These are phyloP conservation scores for Podospora appendiculata DNA, from an alignment of 495 filamentous ascomycete species.

Conservation along the genomic window DNA sequence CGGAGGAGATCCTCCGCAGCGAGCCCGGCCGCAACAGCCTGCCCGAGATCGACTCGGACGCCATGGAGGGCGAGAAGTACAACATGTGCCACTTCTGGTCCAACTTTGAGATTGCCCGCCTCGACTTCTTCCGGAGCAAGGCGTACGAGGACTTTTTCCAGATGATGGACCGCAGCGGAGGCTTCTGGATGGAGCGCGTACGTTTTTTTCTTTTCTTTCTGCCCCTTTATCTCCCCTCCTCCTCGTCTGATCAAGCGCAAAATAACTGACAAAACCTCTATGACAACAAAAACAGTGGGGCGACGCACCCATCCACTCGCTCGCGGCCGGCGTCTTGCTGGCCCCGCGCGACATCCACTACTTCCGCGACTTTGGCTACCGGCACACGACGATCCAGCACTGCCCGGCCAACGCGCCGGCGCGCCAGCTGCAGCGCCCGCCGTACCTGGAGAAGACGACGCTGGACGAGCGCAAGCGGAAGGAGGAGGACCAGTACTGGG, in stretches of 20 bases:
- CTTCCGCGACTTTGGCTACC: slow-evolving; percentile 98
- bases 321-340: slow-evolving; percentile 85
- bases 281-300: slow-evolving; percentile 79
- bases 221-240: neutral
- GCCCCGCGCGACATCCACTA: slow-evolving; percentile 85
- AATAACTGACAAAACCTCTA: slow-evolving; percentile 9
- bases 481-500: slow-evolving; percentile 98
- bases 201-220: too few species aligned
- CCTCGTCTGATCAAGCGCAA: neutral
- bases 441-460: slow-evolving; percentile 80
- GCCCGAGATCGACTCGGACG: slow-evolving; percentile 79
- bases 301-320: slow-evolving; percentile 96
- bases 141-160: slow-evolving; percentile 97
- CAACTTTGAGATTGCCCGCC: slow-evolving; percentile 95
- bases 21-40: slow-evolving; percentile 66
- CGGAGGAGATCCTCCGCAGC: slow-evolving; percentile 73
- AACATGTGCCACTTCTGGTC: slow-evolving; percentile 99
- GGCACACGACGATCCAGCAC: slow-evolving; percentile 98
- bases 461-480: slow-evolving; percentile 76
- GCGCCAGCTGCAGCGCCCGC: slow-evolving; percentile 73
- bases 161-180: slow-evolving; percentile 97
- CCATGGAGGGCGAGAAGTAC: slow-evolving; percentile 96
- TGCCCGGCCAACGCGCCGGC: slow-evolving; percentile 94
- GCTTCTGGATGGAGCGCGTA: slow-evolving; percentile 98
- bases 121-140: slow-evolving; percentile 94